These are phyloP conservation scores for Reticulascus tulasneorum DNA, from an alignment of 2,329 filamentous ascomycete genomes.

Conservation along the genomic window DNA sequence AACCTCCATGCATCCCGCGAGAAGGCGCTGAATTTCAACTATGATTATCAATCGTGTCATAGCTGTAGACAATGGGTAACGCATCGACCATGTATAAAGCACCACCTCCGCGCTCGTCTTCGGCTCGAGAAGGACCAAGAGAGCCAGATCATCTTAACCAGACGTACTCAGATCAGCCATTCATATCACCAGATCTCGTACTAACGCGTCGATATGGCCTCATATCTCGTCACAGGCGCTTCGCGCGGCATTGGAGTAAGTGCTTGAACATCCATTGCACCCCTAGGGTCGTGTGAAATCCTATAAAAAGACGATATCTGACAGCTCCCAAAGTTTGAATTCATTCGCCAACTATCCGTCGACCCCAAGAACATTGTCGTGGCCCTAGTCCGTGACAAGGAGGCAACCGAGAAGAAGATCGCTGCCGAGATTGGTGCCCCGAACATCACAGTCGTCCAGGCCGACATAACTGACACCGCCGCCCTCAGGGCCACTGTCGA, in stretches of 20 bases:
- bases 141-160: not conserved
- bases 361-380: constrained; percentile 39
- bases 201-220: not conserved
- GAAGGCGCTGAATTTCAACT: no score
- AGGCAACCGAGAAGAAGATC: constrained; percentile 37
- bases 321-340: constrained; percentile 38
- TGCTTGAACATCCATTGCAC: no score
- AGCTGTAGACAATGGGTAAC: no score
- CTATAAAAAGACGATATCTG: not conserved
- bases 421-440: constrained; percentile 28
- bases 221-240: not conserved
- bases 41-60: no score
- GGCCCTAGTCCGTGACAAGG: constrained; percentile 44
- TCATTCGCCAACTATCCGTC: constrained; percentile 39
- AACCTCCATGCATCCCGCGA: no score
- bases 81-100: no score
- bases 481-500: constrained; percentile 28
- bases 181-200: not conserved
- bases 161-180: not conserved
- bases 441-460: constrained; percentile 47
- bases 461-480: constrained; percentile 36
- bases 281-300: no score
- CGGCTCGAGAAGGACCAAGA: no score
- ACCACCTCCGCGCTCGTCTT: no score
- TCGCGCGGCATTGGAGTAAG: no score